Evolutionary conservation across 2,329 filamentous ascomycete genomes (phyloP).

Genomic region (Fusarium coicis): DNA sequence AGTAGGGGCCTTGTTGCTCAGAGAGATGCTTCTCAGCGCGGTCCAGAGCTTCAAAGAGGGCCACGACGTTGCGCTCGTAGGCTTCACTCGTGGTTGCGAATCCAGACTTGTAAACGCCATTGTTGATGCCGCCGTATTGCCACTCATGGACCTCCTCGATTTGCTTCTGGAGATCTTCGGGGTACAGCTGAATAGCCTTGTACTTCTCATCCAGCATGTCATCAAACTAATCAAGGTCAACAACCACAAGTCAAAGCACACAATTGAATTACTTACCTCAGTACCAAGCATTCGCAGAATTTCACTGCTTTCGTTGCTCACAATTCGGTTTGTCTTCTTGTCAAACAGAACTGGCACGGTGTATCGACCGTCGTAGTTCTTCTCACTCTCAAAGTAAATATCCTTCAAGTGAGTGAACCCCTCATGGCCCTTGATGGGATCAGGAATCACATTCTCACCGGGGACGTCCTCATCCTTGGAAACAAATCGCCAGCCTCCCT

Average conservation of each 20-base stretch:
- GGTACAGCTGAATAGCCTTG: conserved; percentile 74
- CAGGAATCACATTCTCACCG: conserved; percentile 72
- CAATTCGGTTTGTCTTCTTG: conserved; percentile 78
- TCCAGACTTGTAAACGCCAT: conserved; percentile 79
- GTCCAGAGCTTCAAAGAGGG: conserved; percentile 82
- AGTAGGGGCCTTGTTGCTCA: conserved; percentile 68
- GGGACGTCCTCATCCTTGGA: conserved; percentile 67
- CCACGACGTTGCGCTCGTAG: conserved; percentile 78
- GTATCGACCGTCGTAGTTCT: conserved; percentile 80
- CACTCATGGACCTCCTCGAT: conserved; percentile 85
- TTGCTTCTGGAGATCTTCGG: conserved; percentile 66
- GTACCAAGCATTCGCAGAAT: conserved; percentile 91
- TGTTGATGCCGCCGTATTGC: conserved; percentile 81
- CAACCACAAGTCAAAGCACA: not conserved
- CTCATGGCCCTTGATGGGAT: conserved; percentile 77
- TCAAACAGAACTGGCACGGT: conserved; percentile 91
- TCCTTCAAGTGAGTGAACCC: conserved; percentile 76
- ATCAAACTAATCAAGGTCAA: conserved; percentile 69
- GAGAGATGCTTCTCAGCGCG: conserved; percentile 76
- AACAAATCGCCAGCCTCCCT: conserved; percentile 83
- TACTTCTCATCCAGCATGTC: conserved; percentile 70
- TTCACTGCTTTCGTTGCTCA: conserved; percentile 92
- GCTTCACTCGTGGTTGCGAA: conserved; percentile 87
- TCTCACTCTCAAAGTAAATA: conserved; percentile 81
- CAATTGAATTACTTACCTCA: conserved; percentile 61